Base-by-base conservation (phyloP, 1,139 yeast species). In the Tardiomyces depauwii region DNA sequence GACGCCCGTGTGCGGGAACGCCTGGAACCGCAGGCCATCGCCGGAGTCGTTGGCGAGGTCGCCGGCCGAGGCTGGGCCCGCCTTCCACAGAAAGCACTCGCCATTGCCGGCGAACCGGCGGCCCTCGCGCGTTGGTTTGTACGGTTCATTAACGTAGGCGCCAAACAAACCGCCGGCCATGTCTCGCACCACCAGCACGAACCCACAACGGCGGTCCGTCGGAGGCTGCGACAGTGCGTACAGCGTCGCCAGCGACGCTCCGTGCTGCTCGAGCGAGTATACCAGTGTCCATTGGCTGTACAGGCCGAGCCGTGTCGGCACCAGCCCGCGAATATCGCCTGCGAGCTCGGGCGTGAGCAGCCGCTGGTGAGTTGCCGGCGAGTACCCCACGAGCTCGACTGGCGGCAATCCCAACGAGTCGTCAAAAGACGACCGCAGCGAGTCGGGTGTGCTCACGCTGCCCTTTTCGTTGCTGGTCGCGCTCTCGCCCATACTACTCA, bases 31-130 rank as follows among this genome's bases (percentile, higher is more conserved):
- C 5, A 60, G 25, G 12, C 45, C 33, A 33, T 53, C 48, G 19
- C 49, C 48, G 10, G 40, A 28, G 10, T 41, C 48, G 14, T 40
- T 44, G 10, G 16, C 36, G 36, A 30, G 10, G 19, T 40, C 40
- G 28, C 42, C 44, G 18, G 44, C 36, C 25, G 25, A 21, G 7
- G 7, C 25, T 4, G 25, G 25, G 13, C 43, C 23, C 9, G 50
- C 60, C 56, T 83, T 85, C 96, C 96, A 91, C 33, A 91, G 71
- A 57, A 89, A 88, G 58, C 97, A 87, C 62, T 91, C 96, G 1
- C 97, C 96, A 63, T 88, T 89, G 1, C 98, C 98, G 56, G 81
- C 84, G 64, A 81, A 91, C 48, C 88, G 71, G 57, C 76, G 76
- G 16, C 57, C 48, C 44, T 78, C 79, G 43, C 82, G 88, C 55